Evolutionary conservation across 495 filamentous ascomycete genomes (phyloP).

Genomic region (Neurospora hispaniola): DNA sequence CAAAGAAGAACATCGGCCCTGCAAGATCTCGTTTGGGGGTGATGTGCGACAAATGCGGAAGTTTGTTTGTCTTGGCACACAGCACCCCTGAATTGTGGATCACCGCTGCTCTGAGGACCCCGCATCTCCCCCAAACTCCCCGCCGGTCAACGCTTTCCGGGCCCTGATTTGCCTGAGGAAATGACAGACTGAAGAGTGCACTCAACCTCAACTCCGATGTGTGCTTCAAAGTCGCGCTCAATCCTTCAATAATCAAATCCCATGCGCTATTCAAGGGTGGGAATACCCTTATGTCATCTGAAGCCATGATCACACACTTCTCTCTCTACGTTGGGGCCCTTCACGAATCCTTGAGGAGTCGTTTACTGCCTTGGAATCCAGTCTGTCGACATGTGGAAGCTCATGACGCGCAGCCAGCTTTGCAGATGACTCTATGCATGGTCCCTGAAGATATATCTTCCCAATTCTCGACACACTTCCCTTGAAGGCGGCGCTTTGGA

Average conservation of each 20-base stretch:
- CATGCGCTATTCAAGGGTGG: slow-evolving; percentile 19
- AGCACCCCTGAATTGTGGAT: neutral
- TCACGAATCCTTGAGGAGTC: slow-evolving; percentile 4
- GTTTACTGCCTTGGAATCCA: slow-evolving; percentile 13
- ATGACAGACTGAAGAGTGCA: slow-evolving; percentile 4
- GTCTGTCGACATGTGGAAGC: slow-evolving; percentile 1
- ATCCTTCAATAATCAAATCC: slow-evolving; percentile 5
- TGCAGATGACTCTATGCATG: slow-evolving; percentile 21
- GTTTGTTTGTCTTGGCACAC: neutral
- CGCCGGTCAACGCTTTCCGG: neutral
- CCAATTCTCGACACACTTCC: slow-evolving; percentile 5
- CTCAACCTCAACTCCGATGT: slow-evolving; percentile 7
- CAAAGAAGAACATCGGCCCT: neutral
- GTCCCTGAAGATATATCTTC: slow-evolving; percentile 28
- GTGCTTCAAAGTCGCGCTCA: slow-evolving; percentile 18
- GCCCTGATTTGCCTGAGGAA: neutral
- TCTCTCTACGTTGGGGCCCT: neutral
- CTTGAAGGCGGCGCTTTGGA: neutral
- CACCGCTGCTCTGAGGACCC: neutral
- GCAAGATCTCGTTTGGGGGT: neutral
- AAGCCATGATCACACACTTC: slow-evolving; percentile 13
- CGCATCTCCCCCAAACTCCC: neutral
- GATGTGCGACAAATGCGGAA: neutral
- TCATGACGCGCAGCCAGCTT: slow-evolving; percentile 14
- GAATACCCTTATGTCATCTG: slow-evolving; percentile 15